Conservation (phyloP, 495 filamentous ascomycete species). For the Trichoderma parareesei region DNA sequence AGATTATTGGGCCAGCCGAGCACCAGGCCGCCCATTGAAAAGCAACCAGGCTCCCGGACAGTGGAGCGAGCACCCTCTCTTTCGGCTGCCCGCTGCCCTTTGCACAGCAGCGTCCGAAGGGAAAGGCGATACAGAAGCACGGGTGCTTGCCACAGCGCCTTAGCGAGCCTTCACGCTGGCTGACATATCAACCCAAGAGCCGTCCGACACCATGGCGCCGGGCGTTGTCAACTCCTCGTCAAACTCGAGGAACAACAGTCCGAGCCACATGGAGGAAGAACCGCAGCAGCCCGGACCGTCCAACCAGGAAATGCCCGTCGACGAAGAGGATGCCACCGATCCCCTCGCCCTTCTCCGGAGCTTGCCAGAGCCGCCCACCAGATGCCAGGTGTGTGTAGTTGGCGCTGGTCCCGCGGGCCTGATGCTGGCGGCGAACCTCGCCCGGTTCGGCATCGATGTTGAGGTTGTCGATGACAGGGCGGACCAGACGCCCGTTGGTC, state of each 20-base stretch:
- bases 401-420: conserved; percentile 64
- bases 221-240: neutral
- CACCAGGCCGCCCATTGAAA: neutral
- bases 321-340: conserved; percentile 21
- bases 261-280: conserved; percentile 2
- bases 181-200: neutral
- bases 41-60: conserved; percentile 1
- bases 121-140: neutral
- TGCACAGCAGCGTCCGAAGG: neutral
- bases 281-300: neutral
- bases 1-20: neutral
- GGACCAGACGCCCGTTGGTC: conserved; percentile 53
- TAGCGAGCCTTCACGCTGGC: neutral
- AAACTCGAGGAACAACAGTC: neutral
- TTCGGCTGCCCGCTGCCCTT: neutral
- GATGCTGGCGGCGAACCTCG: conserved; percentile 63
- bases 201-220: conserved; percentile 4
- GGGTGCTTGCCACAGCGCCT: neutral
- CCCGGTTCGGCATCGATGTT: conserved; percentile 54
- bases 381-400: conserved; percentile 53
- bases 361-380: conserved; percentile 27
- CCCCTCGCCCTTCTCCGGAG: conserved; percentile 29
- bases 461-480: conserved; percentile 55
- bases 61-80: conserved; percentile 5
- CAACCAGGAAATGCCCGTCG: conserved; percentile 6